Conservation (phyloP, 176 grass and related monocot species). For the Dactylis glomerata region DNA sequence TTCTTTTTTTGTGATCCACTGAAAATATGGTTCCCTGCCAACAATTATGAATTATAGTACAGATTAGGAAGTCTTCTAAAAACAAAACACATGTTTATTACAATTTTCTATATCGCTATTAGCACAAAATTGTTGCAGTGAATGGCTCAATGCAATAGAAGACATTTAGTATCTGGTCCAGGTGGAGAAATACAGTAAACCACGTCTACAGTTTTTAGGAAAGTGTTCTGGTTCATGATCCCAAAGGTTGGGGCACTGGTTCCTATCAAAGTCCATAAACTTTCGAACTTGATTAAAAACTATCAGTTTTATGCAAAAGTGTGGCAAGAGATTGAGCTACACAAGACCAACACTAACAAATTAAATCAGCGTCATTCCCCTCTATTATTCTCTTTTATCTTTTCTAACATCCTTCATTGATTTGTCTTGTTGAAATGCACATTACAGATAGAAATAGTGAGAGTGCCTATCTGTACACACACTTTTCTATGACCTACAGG, state of each 20-base stretch:
- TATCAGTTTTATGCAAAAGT: neutral
- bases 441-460: neutral
- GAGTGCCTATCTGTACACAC: neutral
- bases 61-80: neutral
- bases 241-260: neutral
- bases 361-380: neutral
- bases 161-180: neutral
- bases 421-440: neutral
- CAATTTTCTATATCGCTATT: neutral
- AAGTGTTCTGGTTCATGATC: neutral
- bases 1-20: neutral
- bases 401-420: neutral
- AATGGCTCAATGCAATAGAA: neutral
- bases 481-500: neutral
- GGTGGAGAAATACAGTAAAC: neutral
- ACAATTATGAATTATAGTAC: neutral
- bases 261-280: neutral
- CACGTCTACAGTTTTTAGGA: neutral
- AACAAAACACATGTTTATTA: neutral
- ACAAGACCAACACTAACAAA: neutral
- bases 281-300: neutral
- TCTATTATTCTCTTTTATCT: neutral
- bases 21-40: conserved; percentile 6
- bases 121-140: neutral
- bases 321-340: neutral